phyloP scores from a whole-genome alignment of 495 filamentous ascomycete genomes.

The Daldinia loculata region DNA sequence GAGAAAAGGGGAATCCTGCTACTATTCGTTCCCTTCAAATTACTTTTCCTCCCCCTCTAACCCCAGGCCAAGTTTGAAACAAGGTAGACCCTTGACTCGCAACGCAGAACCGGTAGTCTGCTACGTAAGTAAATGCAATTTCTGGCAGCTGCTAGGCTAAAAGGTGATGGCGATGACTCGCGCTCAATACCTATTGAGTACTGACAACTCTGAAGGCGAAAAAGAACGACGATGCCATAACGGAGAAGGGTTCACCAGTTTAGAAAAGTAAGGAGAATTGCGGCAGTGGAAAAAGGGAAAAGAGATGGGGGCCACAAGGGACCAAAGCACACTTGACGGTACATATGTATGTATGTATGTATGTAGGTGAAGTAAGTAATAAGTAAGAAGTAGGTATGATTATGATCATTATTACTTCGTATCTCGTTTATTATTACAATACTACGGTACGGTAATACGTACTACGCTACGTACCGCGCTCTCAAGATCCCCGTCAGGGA shows the following conservation, averaged over 20 bases:
- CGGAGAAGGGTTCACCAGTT: conserved; percentile 15
- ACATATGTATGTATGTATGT: conserved; percentile 13
- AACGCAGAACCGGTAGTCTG: conserved; percentile 19
- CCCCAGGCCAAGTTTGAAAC: conserved; percentile 25
- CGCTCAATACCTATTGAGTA: conserved; percentile 24
- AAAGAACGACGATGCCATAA: conserved; percentile 29
- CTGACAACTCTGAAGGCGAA: conserved; percentile 19
- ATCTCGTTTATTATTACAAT: conserved; percentile 43
- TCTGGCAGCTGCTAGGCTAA: conserved; percentile 5
- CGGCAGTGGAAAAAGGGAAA: conserved; percentile 19
- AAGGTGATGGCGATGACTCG: not conserved
- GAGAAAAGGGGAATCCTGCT: conserved; percentile 26
- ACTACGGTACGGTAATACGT: conserved; percentile 27
- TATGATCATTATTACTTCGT: conserved; percentile 38
- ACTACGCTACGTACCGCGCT: conserved; percentile 20
- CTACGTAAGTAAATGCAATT: conserved; percentile 1
- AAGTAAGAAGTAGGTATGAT: conserved; percentile 19
- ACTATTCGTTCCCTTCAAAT: conserved; percentile 24
- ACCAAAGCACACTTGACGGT: conserved; percentile 19
- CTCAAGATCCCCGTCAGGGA: conserved; percentile 35
- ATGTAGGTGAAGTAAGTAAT: not conserved
- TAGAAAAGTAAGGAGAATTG: conserved; percentile 20
- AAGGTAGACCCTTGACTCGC: conserved; percentile 38
- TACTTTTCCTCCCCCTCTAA: conserved; percentile 29
- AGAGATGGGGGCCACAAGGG: conserved; percentile 38